Evolutionary conservation across 179 eudicot species (phyloP), one percentile per base, ranked within the genome.

Genomic region (Heliamphora ciliata): DNA sequence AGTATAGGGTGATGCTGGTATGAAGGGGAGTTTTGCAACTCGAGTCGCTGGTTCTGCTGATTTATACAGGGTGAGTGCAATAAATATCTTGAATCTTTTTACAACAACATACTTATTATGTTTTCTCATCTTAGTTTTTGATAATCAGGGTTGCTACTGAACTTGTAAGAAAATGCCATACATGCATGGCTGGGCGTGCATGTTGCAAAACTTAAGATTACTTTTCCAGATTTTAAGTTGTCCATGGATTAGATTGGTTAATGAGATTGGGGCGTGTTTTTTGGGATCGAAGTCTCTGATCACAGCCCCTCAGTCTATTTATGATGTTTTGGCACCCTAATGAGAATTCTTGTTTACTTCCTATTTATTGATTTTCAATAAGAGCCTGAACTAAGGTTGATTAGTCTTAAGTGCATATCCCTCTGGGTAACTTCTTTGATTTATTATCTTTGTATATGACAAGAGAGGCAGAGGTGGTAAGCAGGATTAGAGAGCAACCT

Each of bases 21-120:
- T 97, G 97, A 97, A 97, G 86, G 97, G 97, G 82, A 85, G 86
- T 80, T 93, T 97, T 84, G 99, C 99, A 80, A 93, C 94, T 86
- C 96, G 99, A 21, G 81, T 97, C 66, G 81, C 99, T 61, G 98
- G 99, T 88, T 97, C 99, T 81, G 94, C 98, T 55, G 99, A 97
- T 81, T 86, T 97, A 54, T 97, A 93, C 86, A 89, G 83, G 78
- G 99, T 96, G 89, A 81, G 91, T 67, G 21, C 50, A 64, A n/a
- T 51, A 48, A 47, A 40, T 58, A 10, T 44, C 59, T 24, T 50
- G 21, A 67, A 17, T 68, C 44, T 76, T 48, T 21, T 72, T 17
- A 11, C 10, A n/a, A 3, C n/a, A 18, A 7, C 21, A 10, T 65
- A 8, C 24, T 51, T 61, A 4, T 21, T 24, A 8, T 48, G 63